Evolutionary conservation across 1,284 basidiomycete genomes (phyloP), one percentile per base, ranked within the genome.

Genomic region (Leccinum colubrinum): DNA sequence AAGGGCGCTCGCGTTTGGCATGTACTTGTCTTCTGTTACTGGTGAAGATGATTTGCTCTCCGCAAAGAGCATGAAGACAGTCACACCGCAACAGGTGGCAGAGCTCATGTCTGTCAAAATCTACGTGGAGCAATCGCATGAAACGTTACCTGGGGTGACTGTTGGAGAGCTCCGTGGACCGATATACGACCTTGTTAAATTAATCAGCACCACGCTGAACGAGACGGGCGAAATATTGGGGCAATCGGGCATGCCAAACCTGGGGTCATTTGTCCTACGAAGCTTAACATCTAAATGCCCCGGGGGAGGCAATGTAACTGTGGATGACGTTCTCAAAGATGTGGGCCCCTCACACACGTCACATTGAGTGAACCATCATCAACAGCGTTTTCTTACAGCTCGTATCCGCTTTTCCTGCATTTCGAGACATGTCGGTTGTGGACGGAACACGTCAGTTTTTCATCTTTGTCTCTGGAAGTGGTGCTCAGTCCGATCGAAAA

Each of bases 101-200:
- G 85, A 88, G 67, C 76, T 93, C 27, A 83, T 94, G 82, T 80
- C 85, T 20, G 79, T 95, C 30, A 80, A 81, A 62, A 71, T 91
- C 30, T 85, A 93, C 70, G 74, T 83, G 50, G 94, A 97, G 74
- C 79, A 78, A 59, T 78, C 85, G 25, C 94, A 96, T 70, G 83
- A 85, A 54, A 80, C 76, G 4, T 81, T 96, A 20, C 82, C 84
- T 0, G 92, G 87, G 1, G 79, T 96, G 3, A 84, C 80, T 1
- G 82, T 97, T 6, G 93, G 94, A 11, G 84, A 89, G 69, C 78
- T 88, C 4, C 87, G 90, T 1, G 93, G 92, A 0, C 86, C 84
- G 3, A 74, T 93, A 62, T 84, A 87, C 70, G 87, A 93, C 69
- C 76, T 93, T 8, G 87, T 94, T 11, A 82, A 82, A 63, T 77